Conservation (phyloP, 768 basidiomycete genomes). For the Leucogyrophana mollusca region DNA sequence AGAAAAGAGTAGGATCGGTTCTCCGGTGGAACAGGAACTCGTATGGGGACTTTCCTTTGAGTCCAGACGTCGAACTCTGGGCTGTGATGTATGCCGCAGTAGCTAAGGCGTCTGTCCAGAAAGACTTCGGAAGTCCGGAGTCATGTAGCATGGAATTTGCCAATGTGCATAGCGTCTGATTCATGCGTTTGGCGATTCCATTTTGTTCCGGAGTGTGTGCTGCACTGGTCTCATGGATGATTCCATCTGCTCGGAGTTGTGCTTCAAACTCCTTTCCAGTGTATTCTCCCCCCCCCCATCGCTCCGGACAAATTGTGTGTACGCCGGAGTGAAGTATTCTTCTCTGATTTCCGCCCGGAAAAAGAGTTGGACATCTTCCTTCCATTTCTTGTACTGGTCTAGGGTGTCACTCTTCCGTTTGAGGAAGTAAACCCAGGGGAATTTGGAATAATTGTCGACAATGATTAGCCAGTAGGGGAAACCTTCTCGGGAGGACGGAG, state of each 20-base stretch:
- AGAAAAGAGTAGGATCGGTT: neutral
- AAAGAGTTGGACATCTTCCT: neutral
- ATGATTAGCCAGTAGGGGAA: slow-evolving; percentile 10
- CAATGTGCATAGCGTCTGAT: slow-evolving; percentile 20
- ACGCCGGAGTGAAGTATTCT: neutral
- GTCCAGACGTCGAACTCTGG: slow-evolving; percentile 14
- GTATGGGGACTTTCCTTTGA: slow-evolving; percentile 18
- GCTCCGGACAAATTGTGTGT: slow-evolving; percentile 7
- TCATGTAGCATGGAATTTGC: slow-evolving; percentile 22
- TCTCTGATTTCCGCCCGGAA: neutral
- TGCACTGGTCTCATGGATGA: slow-evolving; percentile 2
- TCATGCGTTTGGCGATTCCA: slow-evolving; percentile 26
- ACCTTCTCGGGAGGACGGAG: neutral
- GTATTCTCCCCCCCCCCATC: slow-evolving; percentile 14
- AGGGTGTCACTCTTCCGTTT: neutral
- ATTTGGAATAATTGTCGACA: slow-evolving; percentile 6
- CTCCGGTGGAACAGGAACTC: neutral
- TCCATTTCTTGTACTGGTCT: neutral
- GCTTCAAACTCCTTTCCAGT: neutral
- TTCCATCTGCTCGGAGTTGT: slow-evolving; percentile 1
- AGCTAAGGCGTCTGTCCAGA: slow-evolving; percentile 22
- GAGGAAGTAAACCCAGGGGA: slow-evolving; percentile 1
- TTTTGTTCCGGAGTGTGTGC: slow-evolving; percentile 22
- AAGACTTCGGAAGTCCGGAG: slow-evolving; percentile 16
- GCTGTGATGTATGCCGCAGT: slow-evolving; percentile 21